Percentiles rank a stretch among this genome's conserved stretches.
phyloP scores from a whole-genome alignment of 345 rosid genomes.

The Melastoma malabathricum region DNA sequence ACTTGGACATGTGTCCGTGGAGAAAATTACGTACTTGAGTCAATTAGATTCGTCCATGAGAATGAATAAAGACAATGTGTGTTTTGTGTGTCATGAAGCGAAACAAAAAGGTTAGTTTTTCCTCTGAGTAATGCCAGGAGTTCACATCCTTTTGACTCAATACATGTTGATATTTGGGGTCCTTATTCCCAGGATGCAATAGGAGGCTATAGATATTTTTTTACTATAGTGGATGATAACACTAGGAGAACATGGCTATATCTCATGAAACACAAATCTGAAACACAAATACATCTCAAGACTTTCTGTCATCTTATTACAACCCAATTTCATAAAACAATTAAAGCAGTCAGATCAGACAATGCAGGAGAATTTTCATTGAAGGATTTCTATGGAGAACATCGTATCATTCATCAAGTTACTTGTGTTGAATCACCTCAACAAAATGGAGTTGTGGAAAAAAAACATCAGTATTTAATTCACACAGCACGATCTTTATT shows the following conservation, averaged over 20 bases:
- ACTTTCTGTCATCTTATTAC: not conserved
- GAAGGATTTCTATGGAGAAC: not conserved
- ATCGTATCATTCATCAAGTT: not conserved
- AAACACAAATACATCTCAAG: not conserved
- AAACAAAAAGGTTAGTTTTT: not conserved
- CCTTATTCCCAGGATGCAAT: not conserved
- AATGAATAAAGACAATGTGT: no score
- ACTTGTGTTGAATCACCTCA: not conserved
- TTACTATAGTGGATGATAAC: no score
- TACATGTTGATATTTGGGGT: not conserved
- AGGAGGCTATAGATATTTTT: no score
- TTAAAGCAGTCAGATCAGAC: not conserved
- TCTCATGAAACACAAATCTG: no score
- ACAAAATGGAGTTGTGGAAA: not conserved
- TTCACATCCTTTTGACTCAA: constrained; percentile 1
- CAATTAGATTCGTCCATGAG: no score
- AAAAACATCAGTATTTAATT: not conserved
- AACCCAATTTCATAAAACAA: not conserved
- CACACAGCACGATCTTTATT: not conserved
- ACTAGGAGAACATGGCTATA: no score
- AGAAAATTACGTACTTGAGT: no score
- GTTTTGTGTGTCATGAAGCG: not conserved
- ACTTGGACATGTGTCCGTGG: no score
- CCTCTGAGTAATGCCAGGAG: not conserved
- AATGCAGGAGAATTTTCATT: not conserved